Percentiles rank a stretch among this genome's conserved stretches.
phyloP scores from a whole-genome alignment of 805 yeast species.

The Sporopachydermia quercuum region DNA sequence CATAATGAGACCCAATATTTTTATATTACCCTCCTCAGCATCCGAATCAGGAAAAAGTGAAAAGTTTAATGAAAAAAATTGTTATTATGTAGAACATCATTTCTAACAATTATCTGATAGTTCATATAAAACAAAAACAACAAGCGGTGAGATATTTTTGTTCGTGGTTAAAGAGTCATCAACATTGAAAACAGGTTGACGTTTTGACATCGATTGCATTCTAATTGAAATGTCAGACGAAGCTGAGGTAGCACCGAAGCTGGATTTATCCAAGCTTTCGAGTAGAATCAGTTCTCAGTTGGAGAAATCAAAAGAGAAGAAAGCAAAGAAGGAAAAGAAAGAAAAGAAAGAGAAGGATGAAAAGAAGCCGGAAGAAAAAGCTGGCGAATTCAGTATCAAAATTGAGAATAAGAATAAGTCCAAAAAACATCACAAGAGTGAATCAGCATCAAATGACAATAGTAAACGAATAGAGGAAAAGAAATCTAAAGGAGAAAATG shows the following conservation, averaged over 20 bases:
- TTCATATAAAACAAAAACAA: no score
- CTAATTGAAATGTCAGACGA: neutral
- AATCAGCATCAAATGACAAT: conserved; percentile 2
- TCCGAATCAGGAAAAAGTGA: no score
- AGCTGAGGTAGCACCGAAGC: neutral
- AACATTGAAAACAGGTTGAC: no score
- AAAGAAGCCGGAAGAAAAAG: conserved; percentile 6
- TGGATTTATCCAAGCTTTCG: neutral
- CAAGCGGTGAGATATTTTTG: no score
- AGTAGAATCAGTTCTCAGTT: neutral
- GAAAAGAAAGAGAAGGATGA: conserved; percentile 11
- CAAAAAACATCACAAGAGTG: conserved; percentile 3
- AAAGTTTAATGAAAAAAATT: no score
- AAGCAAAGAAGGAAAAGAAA: conserved; percentile 1
- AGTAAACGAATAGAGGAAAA: conserved; percentile 2
- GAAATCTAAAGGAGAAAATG: conserved; percentile 15
- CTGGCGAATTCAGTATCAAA: conserved; percentile 7
- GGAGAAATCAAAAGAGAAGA: conserved; percentile 28
- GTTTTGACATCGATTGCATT: no score
- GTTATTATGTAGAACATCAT: no score
- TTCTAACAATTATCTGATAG: no score
- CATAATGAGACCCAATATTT: no score
- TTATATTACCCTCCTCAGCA: no score
- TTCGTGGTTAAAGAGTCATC: no score
- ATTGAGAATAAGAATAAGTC: conserved; percentile 6